These are phyloP conservation scores for Alternaria alternata DNA, from an alignment of 2,329 filamentous ascomycete species.

Conservation along the genomic window DNA sequence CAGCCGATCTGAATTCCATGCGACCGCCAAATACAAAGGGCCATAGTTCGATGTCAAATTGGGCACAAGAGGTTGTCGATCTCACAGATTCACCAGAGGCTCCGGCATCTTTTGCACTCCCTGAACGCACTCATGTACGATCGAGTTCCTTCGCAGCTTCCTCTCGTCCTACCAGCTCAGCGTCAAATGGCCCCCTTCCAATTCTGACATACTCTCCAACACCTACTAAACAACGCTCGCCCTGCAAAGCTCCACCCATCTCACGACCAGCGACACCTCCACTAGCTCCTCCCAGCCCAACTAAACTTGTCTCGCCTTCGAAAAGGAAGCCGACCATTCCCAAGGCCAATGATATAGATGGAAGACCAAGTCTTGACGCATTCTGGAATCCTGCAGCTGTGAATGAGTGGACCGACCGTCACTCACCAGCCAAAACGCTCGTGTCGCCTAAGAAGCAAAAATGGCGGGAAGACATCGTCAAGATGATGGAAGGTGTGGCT, in stretches of 20 bases:
- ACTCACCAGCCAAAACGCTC: constrained; percentile 47
- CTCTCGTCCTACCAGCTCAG: constrained; percentile 43
- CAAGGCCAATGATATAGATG: constrained; percentile 33
- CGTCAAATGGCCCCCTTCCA: constrained; percentile 34
- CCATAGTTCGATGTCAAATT: constrained; percentile 39
- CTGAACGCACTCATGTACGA: constrained; percentile 28
- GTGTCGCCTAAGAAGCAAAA: constrained; percentile 48
- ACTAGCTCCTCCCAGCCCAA: constrained; percentile 34
- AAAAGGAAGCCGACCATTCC: constrained; percentile 46
- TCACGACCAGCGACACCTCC: constrained; percentile 45
- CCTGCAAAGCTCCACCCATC: constrained; percentile 43
- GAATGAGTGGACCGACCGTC: constrained; percentile 48
- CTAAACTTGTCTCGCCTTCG: constrained; percentile 49
- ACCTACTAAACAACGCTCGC: constrained; percentile 44
- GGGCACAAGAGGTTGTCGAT: constrained; percentile 46
- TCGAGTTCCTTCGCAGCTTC: constrained; percentile 36
- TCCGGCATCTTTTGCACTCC: constrained; percentile 28
- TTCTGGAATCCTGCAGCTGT: constrained; percentile 50
- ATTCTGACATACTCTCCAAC: constrained; percentile 48
- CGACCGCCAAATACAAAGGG: constrained; percentile 36
- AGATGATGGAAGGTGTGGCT: constrained; percentile 36
- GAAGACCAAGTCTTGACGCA: constrained; percentile 48
- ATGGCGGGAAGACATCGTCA: constrained; percentile 39
- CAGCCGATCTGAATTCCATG: constrained; percentile 29
- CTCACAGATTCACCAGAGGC: constrained; percentile 40